Conservation (phyloP, 495 filamentous ascomycete genomes). For the Aspergillus homomorphus region DNA sequence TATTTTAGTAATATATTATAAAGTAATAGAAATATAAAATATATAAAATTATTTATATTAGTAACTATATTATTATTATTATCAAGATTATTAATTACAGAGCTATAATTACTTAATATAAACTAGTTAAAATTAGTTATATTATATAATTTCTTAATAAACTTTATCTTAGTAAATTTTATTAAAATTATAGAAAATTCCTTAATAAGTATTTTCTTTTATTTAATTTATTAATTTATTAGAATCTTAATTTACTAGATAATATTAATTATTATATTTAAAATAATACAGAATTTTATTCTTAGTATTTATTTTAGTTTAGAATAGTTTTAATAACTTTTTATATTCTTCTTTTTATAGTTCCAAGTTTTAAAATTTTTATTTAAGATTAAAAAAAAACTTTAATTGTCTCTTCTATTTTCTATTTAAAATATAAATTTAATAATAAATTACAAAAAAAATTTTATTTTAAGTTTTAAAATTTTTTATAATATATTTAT, state of each 20-base stretch:
- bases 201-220: background rate
- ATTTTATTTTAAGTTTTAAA: background rate
- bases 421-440: background rate
- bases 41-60: background rate
- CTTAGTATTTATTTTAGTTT: background rate
- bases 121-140: background rate
- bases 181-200: background rate
- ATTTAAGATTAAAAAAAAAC: background rate
- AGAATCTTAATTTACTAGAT: background rate
- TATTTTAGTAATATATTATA: background rate
- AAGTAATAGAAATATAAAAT: background rate
- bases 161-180: background rate
- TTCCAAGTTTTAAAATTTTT: background rate
- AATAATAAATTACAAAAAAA: background rate
- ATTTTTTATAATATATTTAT: constrained; percentile 1
- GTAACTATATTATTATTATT: background rate
- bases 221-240: background rate
- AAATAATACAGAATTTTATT: background rate
- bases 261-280: background rate
- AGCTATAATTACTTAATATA: background rate
- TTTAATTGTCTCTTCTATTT: background rate
- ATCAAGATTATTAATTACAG: background rate
- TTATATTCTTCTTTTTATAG: background rate
- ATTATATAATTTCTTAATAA: background rate
- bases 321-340: background rate